Percentiles rank a stretch among this genome's conserved stretches.
Evolutionary conservation across 345 rosid species (phyloP).

Genomic region (Reutealis trisperma): DNA sequence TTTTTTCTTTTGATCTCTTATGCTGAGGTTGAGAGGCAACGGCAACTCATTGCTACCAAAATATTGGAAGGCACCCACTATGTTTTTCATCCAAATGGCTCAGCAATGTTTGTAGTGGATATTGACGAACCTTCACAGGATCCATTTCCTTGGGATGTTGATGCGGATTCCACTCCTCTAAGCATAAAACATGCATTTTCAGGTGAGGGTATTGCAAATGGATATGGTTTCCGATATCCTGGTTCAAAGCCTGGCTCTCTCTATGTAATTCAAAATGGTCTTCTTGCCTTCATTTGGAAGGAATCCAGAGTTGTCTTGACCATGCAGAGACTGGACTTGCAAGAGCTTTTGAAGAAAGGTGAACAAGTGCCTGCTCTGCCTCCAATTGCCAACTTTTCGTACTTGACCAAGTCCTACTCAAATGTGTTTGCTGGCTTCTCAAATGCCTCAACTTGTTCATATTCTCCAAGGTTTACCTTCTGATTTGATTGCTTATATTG

Average conservation of each 20-base stretch:
- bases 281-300: slow-evolving; percentile 86
- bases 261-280: slow-evolving; percentile 58
- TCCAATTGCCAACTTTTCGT: slow-evolving; percentile 68
- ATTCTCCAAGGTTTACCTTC: slow-evolving; percentile 53
- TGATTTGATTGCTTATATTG: background rate
- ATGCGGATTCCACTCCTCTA: slow-evolving; percentile 54
- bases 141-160: slow-evolving; percentile 66
- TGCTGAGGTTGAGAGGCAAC: slow-evolving; percentile 55
- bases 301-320: slow-evolving; percentile 70
- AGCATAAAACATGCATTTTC: slow-evolving; percentile 47
- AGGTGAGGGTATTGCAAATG: slow-evolving; percentile 88
- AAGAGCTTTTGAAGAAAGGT: slow-evolving; percentile 76
- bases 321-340: slow-evolving; percentile 67
- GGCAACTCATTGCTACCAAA: slow-evolving; percentile 71
- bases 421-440: slow-evolving; percentile 71
- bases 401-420: slow-evolving; percentile 76
- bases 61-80: slow-evolving; percentile 88
- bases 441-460: slow-evolving; percentile 34
- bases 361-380: slow-evolving; percentile 60
- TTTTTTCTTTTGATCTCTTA: slow-evolving; percentile 78
- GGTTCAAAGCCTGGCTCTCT: slow-evolving; percentile 86
- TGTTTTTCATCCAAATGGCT: slow-evolving; percentile 86
- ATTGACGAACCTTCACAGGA: slow-evolving; percentile 68
- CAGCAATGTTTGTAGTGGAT: slow-evolving; percentile 78
- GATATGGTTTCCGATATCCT: slow-evolving; percentile 91